Conservation (phyloP, 1,284 basidiomycete species). For the Afroboletus lepidellus region DNA sequence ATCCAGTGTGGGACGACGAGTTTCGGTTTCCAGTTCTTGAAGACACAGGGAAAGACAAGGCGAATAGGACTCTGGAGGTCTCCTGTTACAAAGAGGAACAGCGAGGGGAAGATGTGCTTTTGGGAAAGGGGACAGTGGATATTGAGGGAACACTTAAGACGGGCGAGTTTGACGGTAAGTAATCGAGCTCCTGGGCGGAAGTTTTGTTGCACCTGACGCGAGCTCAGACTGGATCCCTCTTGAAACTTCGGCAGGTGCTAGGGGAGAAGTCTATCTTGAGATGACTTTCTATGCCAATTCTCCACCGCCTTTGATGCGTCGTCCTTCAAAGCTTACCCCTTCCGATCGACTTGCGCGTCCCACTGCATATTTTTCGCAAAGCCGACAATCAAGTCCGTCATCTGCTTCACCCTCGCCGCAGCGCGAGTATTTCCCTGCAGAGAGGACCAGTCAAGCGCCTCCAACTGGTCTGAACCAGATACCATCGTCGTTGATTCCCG, state of each 20-base stretch:
- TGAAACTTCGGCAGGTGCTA: constrained; percentile 49
- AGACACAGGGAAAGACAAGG: constrained; percentile 39
- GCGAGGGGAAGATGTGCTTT: constrained; percentile 50
- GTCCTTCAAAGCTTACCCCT: constrained; percentile 46
- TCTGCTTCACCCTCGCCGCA: constrained; percentile 11
- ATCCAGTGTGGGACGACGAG: constrained; percentile 77
- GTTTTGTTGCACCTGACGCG: constrained; percentile 3
- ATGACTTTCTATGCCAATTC: constrained; percentile 73
- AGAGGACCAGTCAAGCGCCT: constrained; percentile 15
- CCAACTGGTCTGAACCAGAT: constrained; percentile 3
- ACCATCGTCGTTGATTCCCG: constrained; percentile 26
- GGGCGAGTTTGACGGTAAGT: constrained; percentile 76
- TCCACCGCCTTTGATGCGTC: constrained; percentile 47
- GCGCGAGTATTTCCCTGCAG: constrained; percentile 7
- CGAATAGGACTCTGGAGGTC: constrained; percentile 56
- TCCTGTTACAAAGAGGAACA: constrained; percentile 66
- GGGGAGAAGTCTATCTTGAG: constrained; percentile 74
- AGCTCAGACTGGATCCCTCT: constrained; percentile 66
- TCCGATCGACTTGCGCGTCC: constrained; percentile 43
- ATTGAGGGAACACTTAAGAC: constrained; percentile 64
- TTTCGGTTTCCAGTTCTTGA: constrained; percentile 54
- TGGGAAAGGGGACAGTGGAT: constrained; percentile 63
- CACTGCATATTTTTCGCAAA: constrained; percentile 17
- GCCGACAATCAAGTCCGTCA: constrained; percentile 6
- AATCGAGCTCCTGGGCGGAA: neutral